These are phyloP conservation scores for Crithidia acanthocephali DNA, from an alignment of 208 protist species.

Conservation along the genomic window DNA sequence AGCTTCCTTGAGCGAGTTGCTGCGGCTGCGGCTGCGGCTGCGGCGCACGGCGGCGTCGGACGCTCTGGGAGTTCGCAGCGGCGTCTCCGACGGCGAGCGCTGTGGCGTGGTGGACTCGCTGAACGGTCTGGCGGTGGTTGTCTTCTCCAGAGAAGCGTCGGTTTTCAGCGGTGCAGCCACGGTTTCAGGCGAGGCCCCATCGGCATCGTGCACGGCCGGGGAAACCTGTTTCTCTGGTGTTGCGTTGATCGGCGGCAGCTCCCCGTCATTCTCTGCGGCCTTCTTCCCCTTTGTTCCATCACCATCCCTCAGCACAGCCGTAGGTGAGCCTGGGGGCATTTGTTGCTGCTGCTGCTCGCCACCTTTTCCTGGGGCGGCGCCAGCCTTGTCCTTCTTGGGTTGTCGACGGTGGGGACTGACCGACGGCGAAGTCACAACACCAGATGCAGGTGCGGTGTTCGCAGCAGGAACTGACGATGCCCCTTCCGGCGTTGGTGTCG, in stretches of 20 bases:
- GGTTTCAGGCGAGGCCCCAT: slow-evolving; percentile 1
- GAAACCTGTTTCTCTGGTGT: slow-evolving; percentile 20
- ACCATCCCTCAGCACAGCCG: neutral
- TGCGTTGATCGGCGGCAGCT: neutral
- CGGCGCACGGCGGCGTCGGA: slow-evolving; percentile 2
- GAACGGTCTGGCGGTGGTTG: neutral
- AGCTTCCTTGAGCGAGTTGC: slow-evolving; percentile 7
- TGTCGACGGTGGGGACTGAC: slow-evolving; percentile 15
- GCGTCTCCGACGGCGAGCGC: slow-evolving; percentile 12
- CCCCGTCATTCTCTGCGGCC: neutral
- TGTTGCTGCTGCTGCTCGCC: neutral
- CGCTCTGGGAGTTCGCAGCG: slow-evolving; percentile 11
- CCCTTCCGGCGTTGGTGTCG: neutral
- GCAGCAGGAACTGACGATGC: neutral
- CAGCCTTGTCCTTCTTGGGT: slow-evolving; percentile 3
- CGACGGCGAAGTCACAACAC: neutral
- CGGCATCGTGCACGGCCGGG: neutral
- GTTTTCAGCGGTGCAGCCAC: neutral
- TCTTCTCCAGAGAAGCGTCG: slow-evolving; percentile 4
- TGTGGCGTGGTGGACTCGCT: slow-evolving; percentile 11
- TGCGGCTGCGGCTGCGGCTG: slow-evolving; percentile 19
- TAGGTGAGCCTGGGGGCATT: neutral
- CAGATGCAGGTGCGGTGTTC: neutral
- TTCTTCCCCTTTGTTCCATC: neutral
- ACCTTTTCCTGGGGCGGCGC: neutral